A percentile compares a stretch with the other conserved stretches of the same genome.
These are phyloP conservation scores for Mycena vitilis DNA, from an alignment of 768 basidiomycete genomes.

Conservation along the genomic window DNA sequence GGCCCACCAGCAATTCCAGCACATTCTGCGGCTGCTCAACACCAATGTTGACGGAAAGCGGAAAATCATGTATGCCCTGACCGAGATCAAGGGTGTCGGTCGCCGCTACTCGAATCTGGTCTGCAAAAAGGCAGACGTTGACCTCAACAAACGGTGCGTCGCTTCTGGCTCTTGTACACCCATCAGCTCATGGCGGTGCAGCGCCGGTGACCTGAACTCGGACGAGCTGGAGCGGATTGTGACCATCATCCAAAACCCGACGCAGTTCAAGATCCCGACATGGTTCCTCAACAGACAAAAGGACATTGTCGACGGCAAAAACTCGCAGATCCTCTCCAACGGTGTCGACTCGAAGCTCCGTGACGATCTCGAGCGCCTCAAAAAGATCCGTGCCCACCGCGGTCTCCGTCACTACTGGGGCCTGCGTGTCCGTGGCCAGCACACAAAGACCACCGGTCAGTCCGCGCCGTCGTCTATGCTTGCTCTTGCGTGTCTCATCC, in stretches of 20 bases:
- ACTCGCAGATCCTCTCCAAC: conserved; percentile 96
- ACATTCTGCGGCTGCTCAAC: conserved; percentile 99
- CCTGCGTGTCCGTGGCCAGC: conserved; percentile 95
- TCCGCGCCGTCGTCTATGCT: conserved; percentile 22
- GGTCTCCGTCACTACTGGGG: conserved; percentile 95
- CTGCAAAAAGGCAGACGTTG: conserved; percentile 99
- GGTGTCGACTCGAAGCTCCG: conserved; percentile 97
- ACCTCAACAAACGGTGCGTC: conserved; percentile 95
- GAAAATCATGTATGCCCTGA: conserved; percentile 99
- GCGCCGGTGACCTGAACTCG: conserved; percentile 99
- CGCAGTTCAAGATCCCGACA: conserved; percentile 98
- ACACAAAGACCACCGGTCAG: conserved; percentile 98
- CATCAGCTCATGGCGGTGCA: conserved; percentile 44
- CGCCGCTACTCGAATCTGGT: conserved; percentile 98
- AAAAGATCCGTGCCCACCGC: conserved; percentile 98
- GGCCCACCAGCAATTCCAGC: conserved; percentile 95
- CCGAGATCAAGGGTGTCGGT: conserved; percentile 99
- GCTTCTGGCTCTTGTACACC: neutral
- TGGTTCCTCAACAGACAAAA: conserved; percentile 99
- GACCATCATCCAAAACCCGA: conserved; percentile 99
- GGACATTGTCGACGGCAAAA: conserved; percentile 97
- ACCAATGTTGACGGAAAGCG: conserved; percentile 99
- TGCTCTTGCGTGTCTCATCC: conserved; percentile 18
- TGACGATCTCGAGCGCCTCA: conserved; percentile 97
- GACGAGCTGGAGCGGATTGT: conserved; percentile 99